These are phyloP conservation scores for Volutella citrinella DNA, from an alignment of 2,329 filamentous ascomycete genomes.

Conservation along the genomic window DNA sequence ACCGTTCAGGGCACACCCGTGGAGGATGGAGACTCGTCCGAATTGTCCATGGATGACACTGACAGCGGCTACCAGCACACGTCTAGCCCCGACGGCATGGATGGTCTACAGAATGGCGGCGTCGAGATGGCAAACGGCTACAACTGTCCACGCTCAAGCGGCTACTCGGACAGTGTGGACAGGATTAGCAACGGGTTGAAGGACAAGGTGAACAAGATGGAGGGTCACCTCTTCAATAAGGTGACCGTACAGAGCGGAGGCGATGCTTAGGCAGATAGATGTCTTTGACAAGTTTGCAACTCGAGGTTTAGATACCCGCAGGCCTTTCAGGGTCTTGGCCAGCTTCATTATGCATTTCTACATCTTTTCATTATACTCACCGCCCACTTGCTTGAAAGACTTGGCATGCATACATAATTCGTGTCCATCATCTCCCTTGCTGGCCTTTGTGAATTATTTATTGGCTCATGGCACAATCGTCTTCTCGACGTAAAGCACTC, in stretches of 20 bases:
- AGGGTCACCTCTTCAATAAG: conserved; percentile 10
- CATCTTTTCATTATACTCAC: too few relatives aligned
- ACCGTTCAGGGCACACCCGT: conserved; percentile 30
- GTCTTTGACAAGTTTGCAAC: too few relatives aligned
- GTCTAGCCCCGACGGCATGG: conserved; percentile 16
- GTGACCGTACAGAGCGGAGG: conserved; percentile 10
- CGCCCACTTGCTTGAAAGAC: too few relatives aligned
- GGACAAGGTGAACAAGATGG: conserved; percentile 11
- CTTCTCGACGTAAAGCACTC: too few relatives aligned
- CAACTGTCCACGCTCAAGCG: conserved; percentile 6
- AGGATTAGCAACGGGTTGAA: conserved; percentile 14
- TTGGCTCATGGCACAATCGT: too few relatives aligned
- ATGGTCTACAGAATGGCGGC: conserved; percentile 14
- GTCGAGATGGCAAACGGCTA: conserved; percentile 13
- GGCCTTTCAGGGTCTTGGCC: neutral
- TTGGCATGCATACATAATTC: too few relatives aligned
- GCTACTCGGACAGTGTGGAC: conserved; percentile 2
- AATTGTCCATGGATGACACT: conserved; percentile 7
- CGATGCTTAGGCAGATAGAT: too few relatives aligned
- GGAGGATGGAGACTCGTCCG: conserved; percentile 11
- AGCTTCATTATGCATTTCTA: too few relatives aligned
- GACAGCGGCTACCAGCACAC: conserved; percentile 15
- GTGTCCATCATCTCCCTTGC: too few relatives aligned
- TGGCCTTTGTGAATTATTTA: too few relatives aligned
- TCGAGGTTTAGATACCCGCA: too few relatives aligned